Base-by-base conservation (phyloP, 2,329 filamentous ascomycete genomes). In the Hypoxylon sp. region DNA sequence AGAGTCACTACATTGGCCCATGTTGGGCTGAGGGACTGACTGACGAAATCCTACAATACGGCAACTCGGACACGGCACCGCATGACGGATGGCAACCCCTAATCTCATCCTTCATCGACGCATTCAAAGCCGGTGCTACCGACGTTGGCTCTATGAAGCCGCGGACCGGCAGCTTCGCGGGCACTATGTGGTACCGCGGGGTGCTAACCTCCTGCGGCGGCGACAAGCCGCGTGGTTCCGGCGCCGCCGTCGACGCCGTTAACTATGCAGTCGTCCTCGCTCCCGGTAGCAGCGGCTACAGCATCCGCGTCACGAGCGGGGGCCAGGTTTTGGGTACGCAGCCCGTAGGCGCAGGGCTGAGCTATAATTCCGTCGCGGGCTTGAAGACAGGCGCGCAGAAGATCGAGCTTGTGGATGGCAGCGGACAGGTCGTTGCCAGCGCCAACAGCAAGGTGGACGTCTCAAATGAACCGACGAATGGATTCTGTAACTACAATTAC, bases 1-100 rank as follows among this genome's bases (percentile, higher is more conserved):
- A 81, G 61, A 77, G 74, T 63, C 80, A 81, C 68, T 81, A 82
- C 70, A 76, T 81, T 42, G 79, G 79, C 30, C 74, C 74, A 14
- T 72, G 76, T 35, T 79, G 77, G 75, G 62, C 73, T 6, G 79
- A 81, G 59, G 75, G 73, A 30, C 66, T 76, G 2, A 74, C 69
- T 40, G 35, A 55, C 20, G 73, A 75, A 22, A 77, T 78, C 58
- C 64, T 74, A 8, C 66, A 74, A 22, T 81, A 81, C 61, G 76
- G 75, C 35, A 77, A 77, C 60, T 70, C 74, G 44, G 72, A 74
- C 46, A 51, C 57, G 48, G 74, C 62, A 20, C 72, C 74, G 14
- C 79, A 81, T 73, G 61, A 54, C 14, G 79, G 73, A 3, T 81
- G 79, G 79, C 79, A 79, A 60, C 74, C 78, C 1, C 68, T 81